Percentiles rank a stretch among this genome's conserved stretches.
Conservation (phyloP, 2,329 filamentous ascomycete genomes). For the Fusarium dlaminii region DNA sequence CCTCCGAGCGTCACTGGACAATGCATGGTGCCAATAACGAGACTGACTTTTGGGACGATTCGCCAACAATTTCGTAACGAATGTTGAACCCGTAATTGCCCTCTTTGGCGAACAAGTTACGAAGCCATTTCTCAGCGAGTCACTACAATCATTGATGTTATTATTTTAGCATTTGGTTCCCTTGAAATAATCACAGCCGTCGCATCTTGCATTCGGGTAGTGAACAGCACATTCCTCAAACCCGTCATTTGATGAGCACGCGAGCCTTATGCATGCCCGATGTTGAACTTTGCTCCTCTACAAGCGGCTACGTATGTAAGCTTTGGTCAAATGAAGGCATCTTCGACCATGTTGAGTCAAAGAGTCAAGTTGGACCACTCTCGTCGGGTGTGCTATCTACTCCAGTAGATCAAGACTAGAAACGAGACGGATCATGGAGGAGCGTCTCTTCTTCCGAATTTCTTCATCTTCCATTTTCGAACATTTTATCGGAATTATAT, state of each 20-base stretch:
- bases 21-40: not conserved
- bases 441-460: not conserved
- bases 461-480: not conserved
- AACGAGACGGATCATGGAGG: not conserved
- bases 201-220: not conserved
- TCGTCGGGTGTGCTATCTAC: not conserved
- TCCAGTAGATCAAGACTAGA: not conserved
- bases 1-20: not conserved
- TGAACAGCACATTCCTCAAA: not conserved
- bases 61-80: not conserved
- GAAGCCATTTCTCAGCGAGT: not conserved
- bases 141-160: not conserved
- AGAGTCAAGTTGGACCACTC: not conserved
- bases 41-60: not conserved
- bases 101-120: not conserved
- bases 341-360: not conserved
- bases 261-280: not conserved
- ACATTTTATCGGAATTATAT: not conserved
- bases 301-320: not conserved
- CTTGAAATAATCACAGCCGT: not conserved
- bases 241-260: not conserved
- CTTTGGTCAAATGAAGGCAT: not conserved
- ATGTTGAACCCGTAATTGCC: not conserved
- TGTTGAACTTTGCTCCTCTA: not conserved
- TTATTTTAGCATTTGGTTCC: not conserved